Evolutionary conservation across 352 stramenopile species (phyloP).

Genomic region (Aphanomyces invadans): DNA sequence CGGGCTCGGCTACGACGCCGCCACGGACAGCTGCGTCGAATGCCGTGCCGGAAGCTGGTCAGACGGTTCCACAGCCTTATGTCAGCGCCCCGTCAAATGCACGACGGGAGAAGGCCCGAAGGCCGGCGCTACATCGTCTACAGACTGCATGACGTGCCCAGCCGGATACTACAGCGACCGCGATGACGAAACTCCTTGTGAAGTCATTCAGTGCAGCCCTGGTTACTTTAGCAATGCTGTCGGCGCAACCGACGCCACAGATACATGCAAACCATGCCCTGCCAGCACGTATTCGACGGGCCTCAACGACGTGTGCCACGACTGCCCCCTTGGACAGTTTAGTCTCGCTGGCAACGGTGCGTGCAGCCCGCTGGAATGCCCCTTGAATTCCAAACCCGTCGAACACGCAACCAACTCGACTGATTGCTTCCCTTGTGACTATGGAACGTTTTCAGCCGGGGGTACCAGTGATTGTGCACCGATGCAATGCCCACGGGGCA

Average conservation of each 20-base stretch:
- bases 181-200: slow-evolving; percentile 30
- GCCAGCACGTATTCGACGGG: slow-evolving; percentile 29
- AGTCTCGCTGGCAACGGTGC: not conserved
- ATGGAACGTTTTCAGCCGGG: not conserved
- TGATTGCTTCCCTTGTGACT: slow-evolving; percentile 1
- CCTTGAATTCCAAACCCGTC: not conserved
- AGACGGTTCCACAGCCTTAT: slow-evolving; percentile 7
- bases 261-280: slow-evolving; percentile 31
- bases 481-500: slow-evolving; percentile 31
- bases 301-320: slow-evolving; percentile 17
- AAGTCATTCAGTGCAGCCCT: slow-evolving; percentile 29
- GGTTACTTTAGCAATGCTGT: slow-evolving; percentile 29
- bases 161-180: slow-evolving; percentile 31
- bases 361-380: slow-evolving; percentile 3
- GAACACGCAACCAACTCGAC: not conserved
- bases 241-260: slow-evolving; percentile 28
- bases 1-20: slow-evolving; percentile 12
- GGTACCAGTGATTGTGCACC: slow-evolving; percentile 22
- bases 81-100: slow-evolving; percentile 30
- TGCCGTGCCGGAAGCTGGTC: slow-evolving; percentile 12
- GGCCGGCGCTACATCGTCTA: slow-evolving; percentile 29
- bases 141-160: slow-evolving; percentile 32
- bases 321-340: not conserved
- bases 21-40: slow-evolving; percentile 8
- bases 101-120: slow-evolving; percentile 29